phyloP scores from a whole-genome alignment of 768 basidiomycete species.

The Psilocybe cyanescens region DNA sequence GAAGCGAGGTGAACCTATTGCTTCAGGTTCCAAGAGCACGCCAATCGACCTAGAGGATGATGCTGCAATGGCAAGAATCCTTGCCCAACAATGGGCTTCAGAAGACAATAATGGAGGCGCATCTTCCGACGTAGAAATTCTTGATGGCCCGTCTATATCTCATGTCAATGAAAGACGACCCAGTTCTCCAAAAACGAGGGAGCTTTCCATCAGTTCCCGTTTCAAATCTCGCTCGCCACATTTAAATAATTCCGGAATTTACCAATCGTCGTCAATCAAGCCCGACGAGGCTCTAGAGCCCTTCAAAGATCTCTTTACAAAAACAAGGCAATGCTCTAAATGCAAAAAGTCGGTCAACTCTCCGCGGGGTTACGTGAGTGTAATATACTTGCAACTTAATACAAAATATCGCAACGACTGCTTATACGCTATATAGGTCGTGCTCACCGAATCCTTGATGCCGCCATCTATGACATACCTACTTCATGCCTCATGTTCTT shows the following conservation, averaged over 20 bases:
- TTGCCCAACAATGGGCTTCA: slow-evolving; percentile 44
- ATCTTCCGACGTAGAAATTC: slow-evolving; percentile 14
- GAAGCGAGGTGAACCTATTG: slow-evolving; percentile 17
- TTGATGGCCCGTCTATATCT: slow-evolving; percentile 1
- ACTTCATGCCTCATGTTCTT: slow-evolving; percentile 46
- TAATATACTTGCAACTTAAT: background rate
- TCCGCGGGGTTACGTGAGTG: slow-evolving; percentile 47
- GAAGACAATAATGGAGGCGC: slow-evolving; percentile 19
- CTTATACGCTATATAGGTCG: slow-evolving; percentile 24
- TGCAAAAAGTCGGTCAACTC: slow-evolving; percentile 39
- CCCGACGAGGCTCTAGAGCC: slow-evolving; percentile 36
- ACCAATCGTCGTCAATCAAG: background rate
- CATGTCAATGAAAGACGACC: background rate
- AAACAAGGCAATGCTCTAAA: slow-evolving; percentile 37
- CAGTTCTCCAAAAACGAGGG: background rate
- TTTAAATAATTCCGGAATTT: background rate
- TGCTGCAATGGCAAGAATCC: slow-evolving; percentile 38
- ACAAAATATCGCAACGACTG: slow-evolving; percentile 2
- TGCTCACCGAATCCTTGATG: slow-evolving; percentile 26
- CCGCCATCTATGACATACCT: slow-evolving; percentile 35
- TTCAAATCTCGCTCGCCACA: background rate
- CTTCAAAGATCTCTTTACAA: slow-evolving; percentile 39
- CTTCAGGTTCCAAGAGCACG: slow-evolving; percentile 11
- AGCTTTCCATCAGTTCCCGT: background rate
- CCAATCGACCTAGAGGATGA: slow-evolving; percentile 33